Evolutionary conservation across 2,329 filamentous ascomycete genomes (phyloP).

Genomic region (Neofusicoccum sp.): DNA sequence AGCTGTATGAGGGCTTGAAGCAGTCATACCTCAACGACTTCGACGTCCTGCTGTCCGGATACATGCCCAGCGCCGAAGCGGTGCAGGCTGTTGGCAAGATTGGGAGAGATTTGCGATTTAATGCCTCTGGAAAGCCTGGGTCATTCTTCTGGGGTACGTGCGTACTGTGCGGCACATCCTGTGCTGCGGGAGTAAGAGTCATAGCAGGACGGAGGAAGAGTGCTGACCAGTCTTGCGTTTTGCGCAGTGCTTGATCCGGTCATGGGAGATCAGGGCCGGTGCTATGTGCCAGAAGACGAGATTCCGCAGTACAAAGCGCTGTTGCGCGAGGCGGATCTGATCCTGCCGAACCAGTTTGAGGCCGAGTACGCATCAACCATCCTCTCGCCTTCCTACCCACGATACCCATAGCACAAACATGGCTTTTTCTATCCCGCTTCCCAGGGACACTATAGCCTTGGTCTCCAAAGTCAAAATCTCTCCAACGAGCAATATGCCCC

Average conservation of each 20-base stretch:
- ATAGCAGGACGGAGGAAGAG: not conserved
- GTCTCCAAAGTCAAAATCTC: not conserved
- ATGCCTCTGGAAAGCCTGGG: constrained; percentile 61
- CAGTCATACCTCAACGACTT: constrained; percentile 84
- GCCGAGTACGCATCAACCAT: constrained; percentile 71
- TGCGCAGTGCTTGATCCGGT: constrained; percentile 86
- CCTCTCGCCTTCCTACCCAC: too few relatives aligned
- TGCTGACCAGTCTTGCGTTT: not conserved
- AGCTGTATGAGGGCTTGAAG: constrained; percentile 80
- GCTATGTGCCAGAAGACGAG: constrained; percentile 90
- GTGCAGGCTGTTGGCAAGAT: constrained; percentile 84
- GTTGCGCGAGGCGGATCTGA: constrained; percentile 79
- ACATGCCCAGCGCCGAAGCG: constrained; percentile 82
- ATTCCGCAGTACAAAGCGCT: constrained; percentile 85
- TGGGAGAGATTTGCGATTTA: constrained; percentile 72
- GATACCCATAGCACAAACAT: not conserved
- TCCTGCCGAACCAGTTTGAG: constrained; percentile 96
- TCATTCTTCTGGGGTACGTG: constrained; percentile 80
- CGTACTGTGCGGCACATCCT: not conserved
- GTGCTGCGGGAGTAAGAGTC: not conserved
- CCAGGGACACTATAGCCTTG: not conserved
- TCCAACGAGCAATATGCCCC: too few relatives aligned
- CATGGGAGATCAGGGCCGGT: constrained; percentile 91
- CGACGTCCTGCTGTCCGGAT: constrained; percentile 91
- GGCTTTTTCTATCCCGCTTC: constrained; percentile 21